These are phyloP conservation scores for Aureobasidium sp. DNA, from an alignment of 2,329 filamentous ascomycete genomes.

Conservation along the genomic window DNA sequence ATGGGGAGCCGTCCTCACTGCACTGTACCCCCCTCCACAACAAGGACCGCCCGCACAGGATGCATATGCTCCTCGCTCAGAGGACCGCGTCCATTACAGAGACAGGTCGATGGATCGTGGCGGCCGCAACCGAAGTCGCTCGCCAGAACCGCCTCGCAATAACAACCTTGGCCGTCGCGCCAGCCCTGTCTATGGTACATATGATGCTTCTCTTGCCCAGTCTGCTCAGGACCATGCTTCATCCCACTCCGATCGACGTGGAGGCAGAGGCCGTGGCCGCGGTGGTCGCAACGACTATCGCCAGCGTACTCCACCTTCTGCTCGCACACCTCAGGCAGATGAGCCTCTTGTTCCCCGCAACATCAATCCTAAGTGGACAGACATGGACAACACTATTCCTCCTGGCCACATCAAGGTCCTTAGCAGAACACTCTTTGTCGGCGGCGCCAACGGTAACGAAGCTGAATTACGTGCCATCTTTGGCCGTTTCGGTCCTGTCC, in stretches of 20 bases:
- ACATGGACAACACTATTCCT: slow-evolving; percentile 67
- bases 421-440: slow-evolving; percentile 92
- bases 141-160: slow-evolving; percentile 57
- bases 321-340: slow-evolving; percentile 21
- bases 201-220: slow-evolving; percentile 46
- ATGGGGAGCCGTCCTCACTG: slow-evolving; percentile 52
- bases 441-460: slow-evolving; percentile 76
- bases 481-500: slow-evolving; percentile 72
- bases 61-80: background rate
- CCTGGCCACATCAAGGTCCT: slow-evolving; percentile 80
- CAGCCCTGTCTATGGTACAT: slow-evolving; percentile 65
- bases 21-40: slow-evolving; percentile 33
- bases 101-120: slow-evolving; percentile 39
- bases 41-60: slow-evolving; percentile 15
- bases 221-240: slow-evolving; percentile 15
- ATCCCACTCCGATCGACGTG: slow-evolving; percentile 26
- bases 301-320: slow-evolving; percentile 60
- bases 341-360: background rate
- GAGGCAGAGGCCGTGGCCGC: slow-evolving; percentile 40
- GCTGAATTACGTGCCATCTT: slow-evolving; percentile 76
- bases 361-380: slow-evolving; percentile 57
- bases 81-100: slow-evolving; percentile 16
- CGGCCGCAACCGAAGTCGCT: slow-evolving; percentile 61
- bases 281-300: slow-evolving; percentile 61
- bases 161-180: slow-evolving; percentile 45